A percentile compares a stretch with the other conserved stretches of the same genome.
Evolutionary conservation across 495 filamentous ascomycete genomes (phyloP).

Genomic region (Aspergillus carlsbadensis): DNA sequence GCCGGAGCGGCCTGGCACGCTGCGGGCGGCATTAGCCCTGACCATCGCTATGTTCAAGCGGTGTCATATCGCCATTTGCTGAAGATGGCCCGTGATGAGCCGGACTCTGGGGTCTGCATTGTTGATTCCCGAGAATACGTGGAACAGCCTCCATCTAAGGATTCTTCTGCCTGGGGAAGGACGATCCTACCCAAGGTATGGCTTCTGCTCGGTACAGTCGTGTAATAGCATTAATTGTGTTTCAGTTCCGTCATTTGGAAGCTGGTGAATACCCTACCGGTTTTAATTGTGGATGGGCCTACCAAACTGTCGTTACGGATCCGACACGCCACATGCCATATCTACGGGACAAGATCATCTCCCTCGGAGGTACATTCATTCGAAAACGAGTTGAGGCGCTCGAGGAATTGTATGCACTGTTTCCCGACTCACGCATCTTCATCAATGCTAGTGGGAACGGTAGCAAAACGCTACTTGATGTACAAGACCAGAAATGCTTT

Average conservation of each 20-base stretch:
- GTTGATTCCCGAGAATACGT: conserved; percentile 40
- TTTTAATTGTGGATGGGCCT: conserved; percentile 40
- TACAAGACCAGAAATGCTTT: conserved; percentile 39
- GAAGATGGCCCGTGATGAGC: conserved; percentile 39
- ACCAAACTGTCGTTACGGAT: conserved; percentile 42
- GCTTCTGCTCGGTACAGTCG: background rate
- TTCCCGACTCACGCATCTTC: conserved; percentile 39
- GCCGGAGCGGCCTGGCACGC: conserved; percentile 48
- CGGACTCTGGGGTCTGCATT: conserved; percentile 37
- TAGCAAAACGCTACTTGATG: conserved; percentile 36
- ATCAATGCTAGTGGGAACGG: conserved; percentile 47
- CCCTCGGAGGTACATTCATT: conserved; percentile 38
- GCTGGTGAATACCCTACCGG: conserved; percentile 35
- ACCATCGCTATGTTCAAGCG: conserved; percentile 41
- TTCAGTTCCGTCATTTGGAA: conserved; percentile 38
- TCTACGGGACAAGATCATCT: conserved; percentile 28
- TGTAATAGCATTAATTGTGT: background rate
- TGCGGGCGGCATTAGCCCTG: conserved; percentile 37
- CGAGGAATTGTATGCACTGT: conserved; percentile 37
- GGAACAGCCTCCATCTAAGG: conserved; percentile 32
- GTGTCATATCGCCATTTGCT: conserved; percentile 39
- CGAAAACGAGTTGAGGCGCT: conserved; percentile 39
- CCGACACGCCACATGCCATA: conserved; percentile 45
- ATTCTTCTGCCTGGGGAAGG: conserved; percentile 41
- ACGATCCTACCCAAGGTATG: conserved; percentile 40